Conservation (phyloP, 2,329 filamentous ascomycete genomes). For the Fusarium albosuccineum region DNA sequence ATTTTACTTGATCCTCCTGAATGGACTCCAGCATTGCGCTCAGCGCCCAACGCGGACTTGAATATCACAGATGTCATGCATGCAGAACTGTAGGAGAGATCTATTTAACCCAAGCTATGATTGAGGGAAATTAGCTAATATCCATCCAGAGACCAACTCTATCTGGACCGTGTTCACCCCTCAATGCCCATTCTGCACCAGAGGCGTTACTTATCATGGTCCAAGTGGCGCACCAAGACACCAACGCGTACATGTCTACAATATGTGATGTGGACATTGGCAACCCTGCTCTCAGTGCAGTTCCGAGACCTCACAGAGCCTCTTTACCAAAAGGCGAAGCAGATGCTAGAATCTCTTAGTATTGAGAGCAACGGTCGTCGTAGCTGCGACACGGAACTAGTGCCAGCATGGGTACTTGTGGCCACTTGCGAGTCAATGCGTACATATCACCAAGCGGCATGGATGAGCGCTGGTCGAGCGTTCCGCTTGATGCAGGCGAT, state of each 20-base stretch:
- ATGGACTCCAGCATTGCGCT: neutral
- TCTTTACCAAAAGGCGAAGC: neutral
- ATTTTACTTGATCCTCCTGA: too few relatives aligned
- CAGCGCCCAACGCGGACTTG: too few relatives aligned
- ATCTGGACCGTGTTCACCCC: neutral
- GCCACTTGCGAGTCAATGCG: neutral
- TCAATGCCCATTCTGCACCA: slow-evolving; percentile 1
- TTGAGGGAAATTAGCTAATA: too few relatives aligned
- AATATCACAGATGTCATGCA: neutral
- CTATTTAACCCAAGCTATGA: too few relatives aligned
- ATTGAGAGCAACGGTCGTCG: neutral
- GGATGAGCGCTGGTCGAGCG: neutral
- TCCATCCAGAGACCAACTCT: neutral
- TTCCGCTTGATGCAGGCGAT: neutral
- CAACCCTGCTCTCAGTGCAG: neutral
- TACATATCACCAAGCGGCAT: neutral
- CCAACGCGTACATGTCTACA: neutral
- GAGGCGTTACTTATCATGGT: neutral
- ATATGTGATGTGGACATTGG: neutral
- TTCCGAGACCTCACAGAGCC: neutral
- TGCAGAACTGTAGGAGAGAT: neutral
- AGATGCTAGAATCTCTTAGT: neutral
- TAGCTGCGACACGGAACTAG: neutral
- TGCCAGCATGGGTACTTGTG: neutral
- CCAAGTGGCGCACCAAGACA: neutral